Percentiles rank a stretch among this genome's conserved stretches.
Conservation (phyloP, 495 filamentous ascomycete genomes). For the Chaetomium cochliodes region DNA sequence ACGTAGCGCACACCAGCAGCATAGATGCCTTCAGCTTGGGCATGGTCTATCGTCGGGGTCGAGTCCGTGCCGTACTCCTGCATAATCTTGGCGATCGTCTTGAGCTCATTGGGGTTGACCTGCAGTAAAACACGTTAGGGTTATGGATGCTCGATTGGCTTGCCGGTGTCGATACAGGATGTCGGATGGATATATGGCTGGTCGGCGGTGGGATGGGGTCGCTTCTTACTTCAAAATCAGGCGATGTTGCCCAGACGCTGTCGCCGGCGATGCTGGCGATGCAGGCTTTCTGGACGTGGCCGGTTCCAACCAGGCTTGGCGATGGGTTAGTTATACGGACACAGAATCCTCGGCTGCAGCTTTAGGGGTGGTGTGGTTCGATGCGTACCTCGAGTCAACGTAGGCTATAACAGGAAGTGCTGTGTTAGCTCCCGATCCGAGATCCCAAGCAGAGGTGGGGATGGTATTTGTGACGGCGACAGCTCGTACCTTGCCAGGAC, state of each 20-base stretch:
- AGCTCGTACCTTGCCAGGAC: constrained; percentile 57
- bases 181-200: neutral
- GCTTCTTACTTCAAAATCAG: constrained; percentile 66
- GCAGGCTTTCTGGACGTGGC: constrained; percentile 82
- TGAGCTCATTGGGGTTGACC: constrained; percentile 60
- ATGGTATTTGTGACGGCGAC: constrained; percentile 6
- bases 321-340: constrained; percentile 7
- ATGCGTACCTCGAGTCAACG: constrained; percentile 50
- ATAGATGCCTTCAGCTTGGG: constrained; percentile 61
- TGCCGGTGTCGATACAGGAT: neutral
- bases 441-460: constrained; percentile 38
- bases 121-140: constrained; percentile 31
- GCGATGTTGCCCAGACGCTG: constrained; percentile 74
- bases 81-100: constrained; percentile 50
- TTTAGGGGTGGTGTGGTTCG: neutral
- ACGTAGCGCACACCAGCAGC: constrained; percentile 71
- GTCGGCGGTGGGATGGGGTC: neutral
- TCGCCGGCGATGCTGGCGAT: constrained; percentile 81
- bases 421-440: constrained; percentile 39
- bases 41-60: constrained; percentile 48
- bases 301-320: constrained; percentile 73
- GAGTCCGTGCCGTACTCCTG: constrained; percentile 31
- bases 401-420: constrained; percentile 39
- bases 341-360: neutral
- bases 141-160: neutral